Base-by-base conservation (phyloP, 495 filamentous ascomycete species). In the Neurospora discreta region DNA sequence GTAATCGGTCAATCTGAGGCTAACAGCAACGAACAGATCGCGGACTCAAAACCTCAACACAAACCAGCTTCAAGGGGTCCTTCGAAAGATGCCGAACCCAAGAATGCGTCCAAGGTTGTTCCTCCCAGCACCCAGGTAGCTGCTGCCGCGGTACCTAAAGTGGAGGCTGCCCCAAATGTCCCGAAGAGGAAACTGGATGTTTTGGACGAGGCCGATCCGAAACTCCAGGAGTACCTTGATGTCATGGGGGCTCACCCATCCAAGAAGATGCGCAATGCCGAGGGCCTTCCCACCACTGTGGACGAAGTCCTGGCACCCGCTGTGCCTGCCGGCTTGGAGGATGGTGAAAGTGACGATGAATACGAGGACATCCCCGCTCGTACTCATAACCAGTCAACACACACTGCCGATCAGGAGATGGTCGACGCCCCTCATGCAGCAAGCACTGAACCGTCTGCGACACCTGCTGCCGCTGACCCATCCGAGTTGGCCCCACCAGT, bases 221-320 rank as follows among this genome's bases (percentile, higher is more conserved):
- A 95, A 80, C 82, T 98, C 39, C 87, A 92, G 75, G 94, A 98
- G 82, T 99, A 90, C 79, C 81, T 99, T 58, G 90, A 91, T 71
- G 87, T 93, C 52, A 94, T 97, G 92, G 85, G 74, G 77, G 52
- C 52, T 18, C 82, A 68, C 78, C 82, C 42, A 73, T 39, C 71
- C 39, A 80, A 80, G 60, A 80, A 74, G 72, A 23, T 75, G 10
- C 75, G 74, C 68, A 75, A 78, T 33, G 20, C 72, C 30, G 75
- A 81, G 36, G 69, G 74, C 75, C 78, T 69, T 60, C 26, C 52
- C 26, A 65, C 26, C 26, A 65, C 26, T 26, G 52, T 65, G 26
- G 52, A 65, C 52, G 52, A 65, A 9, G 52, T 65, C 23, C 76
- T 30, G 67, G 68, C 75, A 74, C 83, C 82, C 8, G 80, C 82